phyloP scores from a whole-genome alignment of 2,329 filamentous ascomycete genomes.

The Thermothelomyces thermophilus region DNA sequence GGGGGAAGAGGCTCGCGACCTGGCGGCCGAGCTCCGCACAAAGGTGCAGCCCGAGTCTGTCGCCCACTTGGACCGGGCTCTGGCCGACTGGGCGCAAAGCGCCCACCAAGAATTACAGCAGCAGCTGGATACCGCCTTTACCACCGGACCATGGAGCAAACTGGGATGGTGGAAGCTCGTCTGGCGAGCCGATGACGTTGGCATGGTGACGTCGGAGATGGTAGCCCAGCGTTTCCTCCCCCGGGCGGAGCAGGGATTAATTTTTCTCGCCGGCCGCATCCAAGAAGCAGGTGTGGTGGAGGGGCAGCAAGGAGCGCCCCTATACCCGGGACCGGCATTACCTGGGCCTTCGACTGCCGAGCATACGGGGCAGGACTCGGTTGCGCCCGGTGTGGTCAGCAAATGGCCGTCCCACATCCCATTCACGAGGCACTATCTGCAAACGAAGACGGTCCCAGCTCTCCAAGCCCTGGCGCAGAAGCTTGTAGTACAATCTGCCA shows the following conservation, averaged over 20 bases:
- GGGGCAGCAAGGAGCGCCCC: slow-evolving; percentile 8
- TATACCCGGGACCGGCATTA: slow-evolving; percentile 24
- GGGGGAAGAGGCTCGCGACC: slow-evolving; percentile 38
- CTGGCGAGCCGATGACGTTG: slow-evolving; percentile 89
- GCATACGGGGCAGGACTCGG: background rate
- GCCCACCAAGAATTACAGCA: slow-evolving; percentile 79
- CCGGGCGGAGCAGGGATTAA: slow-evolving; percentile 70
- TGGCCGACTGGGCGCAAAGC: slow-evolving; percentile 68
- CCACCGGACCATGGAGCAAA: slow-evolving; percentile 68
- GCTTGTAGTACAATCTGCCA: slow-evolving; percentile 67
- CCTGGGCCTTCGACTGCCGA: slow-evolving; percentile 5
- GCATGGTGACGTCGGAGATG: slow-evolving; percentile 74
- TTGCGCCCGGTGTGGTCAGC: slow-evolving; percentile 17
- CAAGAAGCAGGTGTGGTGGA: slow-evolving; percentile 25
- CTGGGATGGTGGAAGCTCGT: slow-evolving; percentile 92
- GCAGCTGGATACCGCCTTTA: slow-evolving; percentile 71
- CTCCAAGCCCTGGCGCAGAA: slow-evolving; percentile 67
- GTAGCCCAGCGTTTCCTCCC: slow-evolving; percentile 70
- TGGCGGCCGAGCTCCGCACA: slow-evolving; percentile 30
- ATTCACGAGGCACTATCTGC: slow-evolving; percentile 59
- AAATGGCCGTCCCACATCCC: slow-evolving; percentile 73
- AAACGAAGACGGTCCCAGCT: slow-evolving; percentile 60
- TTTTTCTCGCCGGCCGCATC: slow-evolving; percentile 69
- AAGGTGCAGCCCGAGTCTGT: slow-evolving; percentile 34
- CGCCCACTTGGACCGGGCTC: slow-evolving; percentile 46